Percentiles rank a stretch among this genome's conserved stretches.
phyloP scores from a whole-genome alignment of 78 protist genomes.

The Creolimax fragrantissima region DNA sequence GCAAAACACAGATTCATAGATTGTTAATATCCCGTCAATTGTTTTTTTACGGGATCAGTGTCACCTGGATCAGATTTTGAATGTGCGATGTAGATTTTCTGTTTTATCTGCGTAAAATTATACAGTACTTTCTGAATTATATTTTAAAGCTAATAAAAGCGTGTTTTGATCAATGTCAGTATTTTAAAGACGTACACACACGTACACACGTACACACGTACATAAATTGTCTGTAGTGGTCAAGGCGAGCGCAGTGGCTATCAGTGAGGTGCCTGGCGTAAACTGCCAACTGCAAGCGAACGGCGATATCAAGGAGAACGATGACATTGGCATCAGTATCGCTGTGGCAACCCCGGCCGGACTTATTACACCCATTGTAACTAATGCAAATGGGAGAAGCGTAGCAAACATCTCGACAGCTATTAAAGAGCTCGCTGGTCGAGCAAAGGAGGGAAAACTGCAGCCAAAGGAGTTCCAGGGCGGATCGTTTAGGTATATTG shows the following conservation, averaged over 20 bases:
- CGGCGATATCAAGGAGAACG: conserved; percentile 44
- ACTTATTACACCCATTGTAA: conserved; percentile 78
- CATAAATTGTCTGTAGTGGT: not conserved
- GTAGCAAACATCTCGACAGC: conserved; percentile 42
- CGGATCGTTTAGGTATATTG: conserved; percentile 78
- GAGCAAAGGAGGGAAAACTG: conserved; percentile 63
- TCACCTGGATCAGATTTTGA: too few relatives aligned
- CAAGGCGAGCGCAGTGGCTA: not conserved
- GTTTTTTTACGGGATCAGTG: too few relatives aligned
- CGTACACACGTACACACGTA: not conserved
- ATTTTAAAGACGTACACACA: not conserved
- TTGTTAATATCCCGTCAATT: too few relatives aligned
- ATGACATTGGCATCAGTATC: conserved; percentile 59
- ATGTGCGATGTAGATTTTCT: too few relatives aligned
- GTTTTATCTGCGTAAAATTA: too few relatives aligned
- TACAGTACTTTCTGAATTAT: too few relatives aligned
- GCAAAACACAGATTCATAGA: too few relatives aligned
- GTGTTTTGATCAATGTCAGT: too few relatives aligned
- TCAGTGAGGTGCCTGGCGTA: conserved; percentile 34
- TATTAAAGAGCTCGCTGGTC: conserved; percentile 71
- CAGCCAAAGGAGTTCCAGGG: conserved; percentile 65
- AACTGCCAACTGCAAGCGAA: conserved; percentile 64
- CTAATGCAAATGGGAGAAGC: conserved; percentile 52
- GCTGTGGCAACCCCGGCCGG: conserved; percentile 83
- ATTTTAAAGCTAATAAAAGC: too few relatives aligned